A percentile compares a stretch with the other conserved stretches of the same genome.
Conservation (phyloP, 768 basidiomycete genomes). For the Rhodocollybia butyracea region DNA sequence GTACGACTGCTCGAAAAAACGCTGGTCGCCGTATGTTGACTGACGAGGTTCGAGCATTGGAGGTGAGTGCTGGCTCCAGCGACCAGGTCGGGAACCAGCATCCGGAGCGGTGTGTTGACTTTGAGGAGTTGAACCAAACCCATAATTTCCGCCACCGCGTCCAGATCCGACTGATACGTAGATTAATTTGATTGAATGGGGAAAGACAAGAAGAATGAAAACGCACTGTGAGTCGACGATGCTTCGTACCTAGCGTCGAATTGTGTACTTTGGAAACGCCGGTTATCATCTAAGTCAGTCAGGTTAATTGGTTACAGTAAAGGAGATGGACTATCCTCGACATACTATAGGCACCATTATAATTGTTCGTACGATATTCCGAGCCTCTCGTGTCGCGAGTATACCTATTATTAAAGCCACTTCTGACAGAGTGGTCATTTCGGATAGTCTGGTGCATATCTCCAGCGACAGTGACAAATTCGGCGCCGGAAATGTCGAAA, state of each 20-base stretch:
- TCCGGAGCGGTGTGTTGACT: too few relatives aligned
- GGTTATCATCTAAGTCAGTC: background rate
- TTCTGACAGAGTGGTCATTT: background rate
- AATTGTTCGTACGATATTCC: background rate
- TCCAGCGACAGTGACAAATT: background rate
- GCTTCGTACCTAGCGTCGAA: background rate
- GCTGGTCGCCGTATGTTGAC: too few relatives aligned
- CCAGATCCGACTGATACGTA: background rate
- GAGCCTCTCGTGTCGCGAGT: background rate
- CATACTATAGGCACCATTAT: background rate
- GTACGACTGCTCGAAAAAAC: too few relatives aligned
- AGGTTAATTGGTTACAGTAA: background rate
- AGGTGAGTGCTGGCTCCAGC: too few relatives aligned
- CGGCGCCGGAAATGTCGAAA: background rate
- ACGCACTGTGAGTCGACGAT: background rate
- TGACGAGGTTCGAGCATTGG: too few relatives aligned
- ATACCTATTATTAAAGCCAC: background rate
- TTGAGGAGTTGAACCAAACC: too few relatives aligned
- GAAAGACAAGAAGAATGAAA: background rate
- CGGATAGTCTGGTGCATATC: background rate
- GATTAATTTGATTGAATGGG: background rate
- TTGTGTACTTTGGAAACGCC: background rate
- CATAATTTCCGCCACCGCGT: background rate
- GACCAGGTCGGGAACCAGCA: too few relatives aligned
- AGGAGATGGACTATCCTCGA: background rate